Evolutionary conservation across 2,329 filamentous ascomycete species (phyloP).

Genomic region (Botrytis byssoidea): DNA sequence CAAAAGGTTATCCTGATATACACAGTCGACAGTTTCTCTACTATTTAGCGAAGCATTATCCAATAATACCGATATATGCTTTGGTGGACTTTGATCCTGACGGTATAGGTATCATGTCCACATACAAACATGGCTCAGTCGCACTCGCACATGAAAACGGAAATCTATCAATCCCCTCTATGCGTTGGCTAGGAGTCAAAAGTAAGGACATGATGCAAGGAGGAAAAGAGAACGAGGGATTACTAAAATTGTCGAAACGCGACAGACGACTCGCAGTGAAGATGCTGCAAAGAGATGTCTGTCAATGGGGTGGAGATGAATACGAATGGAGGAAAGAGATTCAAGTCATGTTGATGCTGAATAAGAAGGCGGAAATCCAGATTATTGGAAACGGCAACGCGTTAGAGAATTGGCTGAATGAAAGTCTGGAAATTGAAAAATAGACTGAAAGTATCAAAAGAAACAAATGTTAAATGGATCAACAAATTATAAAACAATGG

Average conservation of each 20-base stretch:
- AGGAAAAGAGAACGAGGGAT: slow-evolving; percentile 10
- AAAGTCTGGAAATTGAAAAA: slow-evolving; percentile 20
- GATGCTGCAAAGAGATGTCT: slow-evolving; percentile 49
- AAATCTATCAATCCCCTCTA: slow-evolving; percentile 47
- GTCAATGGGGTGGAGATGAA: slow-evolving; percentile 36
- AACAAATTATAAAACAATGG: not conserved
- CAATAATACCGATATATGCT: slow-evolving; percentile 56
- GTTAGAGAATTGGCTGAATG: slow-evolving; percentile 37
- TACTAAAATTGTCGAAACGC: slow-evolving; percentile 23
- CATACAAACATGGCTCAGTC: slow-evolving; percentile 70
- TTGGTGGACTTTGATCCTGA: slow-evolving; percentile 77
- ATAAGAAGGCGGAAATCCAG: slow-evolving; percentile 76
- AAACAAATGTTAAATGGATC: not conserved
- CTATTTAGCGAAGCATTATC: slow-evolving; percentile 48
- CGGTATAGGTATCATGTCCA: slow-evolving; percentile 69
- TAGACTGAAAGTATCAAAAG: not conserved
- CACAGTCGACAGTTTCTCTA: slow-evolving; percentile 65
- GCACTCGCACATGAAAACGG: slow-evolving; percentile 58
- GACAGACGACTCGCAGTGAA: slow-evolving; percentile 56
- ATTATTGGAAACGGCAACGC: slow-evolving; percentile 51
- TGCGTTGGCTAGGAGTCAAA: slow-evolving; percentile 64
- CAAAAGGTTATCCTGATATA: slow-evolving; percentile 80
- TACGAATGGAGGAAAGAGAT: slow-evolving; percentile 54
- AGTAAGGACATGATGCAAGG: slow-evolving; percentile 34
- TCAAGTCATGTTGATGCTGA: slow-evolving; percentile 71